These are phyloP conservation scores for Tolypocladium endophyticum DNA, from an alignment of 2,329 filamentous ascomycete species.

Conservation along the genomic window DNA sequence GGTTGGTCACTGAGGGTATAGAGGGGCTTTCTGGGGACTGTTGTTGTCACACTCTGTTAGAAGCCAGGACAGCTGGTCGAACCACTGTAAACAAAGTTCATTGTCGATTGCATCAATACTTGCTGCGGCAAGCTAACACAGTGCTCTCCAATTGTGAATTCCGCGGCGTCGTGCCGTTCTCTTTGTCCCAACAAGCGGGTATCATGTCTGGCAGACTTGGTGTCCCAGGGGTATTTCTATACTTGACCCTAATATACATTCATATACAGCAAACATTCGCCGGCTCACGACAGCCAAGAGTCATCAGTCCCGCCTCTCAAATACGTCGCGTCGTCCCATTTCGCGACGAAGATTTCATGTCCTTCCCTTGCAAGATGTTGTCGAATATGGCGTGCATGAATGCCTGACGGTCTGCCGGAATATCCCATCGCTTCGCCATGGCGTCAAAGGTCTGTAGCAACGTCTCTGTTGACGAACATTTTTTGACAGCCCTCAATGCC, in stretches of 20 bases:
- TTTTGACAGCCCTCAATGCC: slow-evolving; percentile 52
- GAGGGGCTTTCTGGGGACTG: slow-evolving; percentile 11
- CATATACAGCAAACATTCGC: neutral
- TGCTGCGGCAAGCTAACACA: neutral
- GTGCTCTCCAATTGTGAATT: neutral
- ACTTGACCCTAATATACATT: neutral
- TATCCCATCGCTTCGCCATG: slow-evolving; percentile 36
- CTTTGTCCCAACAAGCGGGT: neutral
- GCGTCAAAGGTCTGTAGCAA: slow-evolving; percentile 44
- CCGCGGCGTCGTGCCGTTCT: neutral
- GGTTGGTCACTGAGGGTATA: slow-evolving; percentile 8
- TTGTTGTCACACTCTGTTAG: slow-evolving; percentile 21
- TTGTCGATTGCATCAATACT: slow-evolving; percentile 7
- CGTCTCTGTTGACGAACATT: slow-evolving; percentile 39
- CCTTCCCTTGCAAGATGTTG: slow-evolving; percentile 25
- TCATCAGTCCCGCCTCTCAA: slow-evolving; percentile 16
- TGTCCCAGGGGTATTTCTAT: neutral
- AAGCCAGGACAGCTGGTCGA: slow-evolving; percentile 16
- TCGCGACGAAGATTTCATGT: slow-evolving; percentile 17
- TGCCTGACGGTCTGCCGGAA: slow-evolving; percentile 26
- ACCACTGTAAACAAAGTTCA: slow-evolving; percentile 14
- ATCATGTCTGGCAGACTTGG: neutral
- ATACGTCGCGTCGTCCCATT: slow-evolving; percentile 12
- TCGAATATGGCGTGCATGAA: slow-evolving; percentile 38
- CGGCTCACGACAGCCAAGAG: slow-evolving; percentile 15